A percentile compares a stretch with the other conserved stretches of the same genome.
Evolutionary conservation across 352 stramenopile species (phyloP).

Genomic region (Phytophthora cajani): DNA sequence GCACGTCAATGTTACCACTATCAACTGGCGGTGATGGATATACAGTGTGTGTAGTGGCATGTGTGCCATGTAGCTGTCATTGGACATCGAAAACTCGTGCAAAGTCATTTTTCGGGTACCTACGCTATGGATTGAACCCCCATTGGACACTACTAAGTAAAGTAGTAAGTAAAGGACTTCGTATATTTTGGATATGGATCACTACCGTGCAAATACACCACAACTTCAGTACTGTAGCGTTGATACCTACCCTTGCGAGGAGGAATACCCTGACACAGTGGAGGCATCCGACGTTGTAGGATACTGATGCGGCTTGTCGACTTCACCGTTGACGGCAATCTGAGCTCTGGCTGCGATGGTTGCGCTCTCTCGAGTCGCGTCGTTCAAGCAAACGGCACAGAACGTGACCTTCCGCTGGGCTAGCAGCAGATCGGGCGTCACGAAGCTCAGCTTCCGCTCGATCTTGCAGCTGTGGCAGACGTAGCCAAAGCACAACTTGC

Average conservation of each 20-base stretch:
- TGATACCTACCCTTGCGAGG: slow-evolving; percentile 6
- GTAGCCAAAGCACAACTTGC: slow-evolving; percentile 46
- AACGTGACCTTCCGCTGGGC: slow-evolving; percentile 41
- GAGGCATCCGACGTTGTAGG: slow-evolving; percentile 18
- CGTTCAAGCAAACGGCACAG: slow-evolving; percentile 42
- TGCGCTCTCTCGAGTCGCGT: slow-evolving; percentile 33
- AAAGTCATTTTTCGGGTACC: not conserved
- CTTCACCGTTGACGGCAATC: slow-evolving; percentile 18
- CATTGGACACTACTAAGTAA: too few relatives aligned
- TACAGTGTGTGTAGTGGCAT: not conserved
- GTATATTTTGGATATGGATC: not conserved
- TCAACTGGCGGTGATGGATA: not conserved
- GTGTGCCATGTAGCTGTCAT: not conserved
- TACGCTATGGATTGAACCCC: not conserved
- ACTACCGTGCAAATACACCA: not conserved
- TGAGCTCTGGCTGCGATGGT: slow-evolving; percentile 28
- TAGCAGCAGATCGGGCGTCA: slow-evolving; percentile 40
- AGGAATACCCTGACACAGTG: slow-evolving; percentile 27
- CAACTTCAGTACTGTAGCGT: too few relatives aligned
- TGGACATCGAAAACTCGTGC: too few relatives aligned
- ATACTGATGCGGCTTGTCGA: slow-evolving; percentile 15
- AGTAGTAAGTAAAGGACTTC: too few relatives aligned
- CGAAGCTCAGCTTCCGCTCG: slow-evolving; percentile 42
- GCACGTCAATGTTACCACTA: not conserved
- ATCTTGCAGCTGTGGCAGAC: slow-evolving; percentile 43